These are phyloP conservation scores for Cladosporium oxysporum DNA, from an alignment of 2,329 filamentous ascomycete genomes.

Conservation along the genomic window DNA sequence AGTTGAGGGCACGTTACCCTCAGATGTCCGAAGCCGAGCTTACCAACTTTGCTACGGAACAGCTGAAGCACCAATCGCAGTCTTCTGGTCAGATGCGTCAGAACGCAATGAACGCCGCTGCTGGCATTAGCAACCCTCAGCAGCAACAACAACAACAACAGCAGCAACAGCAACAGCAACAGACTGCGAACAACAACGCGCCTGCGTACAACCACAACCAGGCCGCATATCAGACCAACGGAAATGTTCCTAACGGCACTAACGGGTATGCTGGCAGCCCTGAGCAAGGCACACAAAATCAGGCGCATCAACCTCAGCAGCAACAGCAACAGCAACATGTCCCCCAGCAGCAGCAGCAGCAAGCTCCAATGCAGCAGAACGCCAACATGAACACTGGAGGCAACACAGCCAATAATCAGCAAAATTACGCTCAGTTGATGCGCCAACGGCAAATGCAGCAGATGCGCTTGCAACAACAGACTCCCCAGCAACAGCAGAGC, in stretches of 20 bases:
- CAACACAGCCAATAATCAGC: slow-evolving; percentile 20
- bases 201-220: slow-evolving; percentile 32
- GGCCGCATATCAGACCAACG: slow-evolving; percentile 30
- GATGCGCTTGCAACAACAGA: slow-evolving; percentile 32
- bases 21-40: slow-evolving; percentile 57
- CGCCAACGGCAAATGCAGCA: slow-evolving; percentile 33
- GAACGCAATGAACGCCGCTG: slow-evolving; percentile 42
- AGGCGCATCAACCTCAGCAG: slow-evolving; percentile 20
- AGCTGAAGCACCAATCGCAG: slow-evolving; percentile 45
- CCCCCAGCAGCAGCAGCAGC: slow-evolving; percentile 21
- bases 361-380: slow-evolving; percentile 17
- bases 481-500: slow-evolving; percentile 26
- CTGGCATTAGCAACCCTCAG: slow-evolving; percentile 32
- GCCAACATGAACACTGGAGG: not conserved
- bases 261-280: slow-evolving; percentile 21
- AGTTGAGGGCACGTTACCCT: slow-evolving; percentile 54
- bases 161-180: slow-evolving; percentile 6
- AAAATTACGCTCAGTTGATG: slow-evolving; percentile 36
- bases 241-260: slow-evolving; percentile 25
- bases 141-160: slow-evolving; percentile 11
- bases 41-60: slow-evolving; percentile 54
- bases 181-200: slow-evolving; percentile 23
- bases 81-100: slow-evolving; percentile 37
- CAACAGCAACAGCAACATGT: slow-evolving; percentile 4
- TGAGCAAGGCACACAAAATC: slow-evolving; percentile 21